Percentiles rank a stretch among this genome's conserved stretches.
phyloP scores from a whole-genome alignment of 1,139 yeast species.

The Blastobotrys apis region DNA sequence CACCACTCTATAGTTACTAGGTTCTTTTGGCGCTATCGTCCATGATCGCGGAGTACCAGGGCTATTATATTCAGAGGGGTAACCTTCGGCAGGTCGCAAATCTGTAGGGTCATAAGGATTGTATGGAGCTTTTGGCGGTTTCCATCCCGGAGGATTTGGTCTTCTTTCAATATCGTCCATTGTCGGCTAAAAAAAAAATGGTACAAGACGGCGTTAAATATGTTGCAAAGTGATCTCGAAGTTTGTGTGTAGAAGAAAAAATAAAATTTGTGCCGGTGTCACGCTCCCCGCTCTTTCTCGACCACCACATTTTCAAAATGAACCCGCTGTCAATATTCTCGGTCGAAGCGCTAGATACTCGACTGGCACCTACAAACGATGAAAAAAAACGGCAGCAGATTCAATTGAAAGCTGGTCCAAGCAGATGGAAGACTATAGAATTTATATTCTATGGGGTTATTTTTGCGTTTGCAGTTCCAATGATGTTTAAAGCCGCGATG shows the following conservation, averaged over 20 bases:
- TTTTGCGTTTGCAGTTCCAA: slow-evolving; percentile 68
- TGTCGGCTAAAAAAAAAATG: no score
- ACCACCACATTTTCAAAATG: slow-evolving; percentile 1
- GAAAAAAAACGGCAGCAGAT: slow-evolving; percentile 41
- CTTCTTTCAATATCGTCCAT: slow-evolving; percentile 42
- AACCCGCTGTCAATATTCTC: slow-evolving; percentile 46
- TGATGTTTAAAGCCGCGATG: slow-evolving; percentile 77
- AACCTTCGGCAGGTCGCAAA: slow-evolving; percentile 73
- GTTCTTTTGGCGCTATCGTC: slow-evolving; percentile 60
- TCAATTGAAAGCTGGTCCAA: slow-evolving; percentile 44
- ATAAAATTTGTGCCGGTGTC: neutral
- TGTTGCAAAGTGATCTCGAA: no score
- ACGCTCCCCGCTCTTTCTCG: neutral
- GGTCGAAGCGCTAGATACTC: slow-evolving; percentile 70
- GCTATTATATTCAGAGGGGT: slow-evolving; percentile 64
- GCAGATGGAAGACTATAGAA: slow-evolving; percentile 74
- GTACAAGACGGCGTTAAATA: no score
- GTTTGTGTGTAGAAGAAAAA: no score
- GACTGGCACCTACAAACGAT: slow-evolving; percentile 57
- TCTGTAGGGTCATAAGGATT: slow-evolving; percentile 82
- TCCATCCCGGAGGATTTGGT: slow-evolving; percentile 82
- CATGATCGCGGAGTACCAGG: slow-evolving; percentile 42
- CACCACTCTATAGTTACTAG: slow-evolving; percentile 65
- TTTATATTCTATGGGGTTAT: slow-evolving; percentile 61
- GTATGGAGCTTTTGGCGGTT: slow-evolving; percentile 75